Evolutionary conservation across 305 asterid species (phyloP).

Genomic region (Solanum hybrid): DNA sequence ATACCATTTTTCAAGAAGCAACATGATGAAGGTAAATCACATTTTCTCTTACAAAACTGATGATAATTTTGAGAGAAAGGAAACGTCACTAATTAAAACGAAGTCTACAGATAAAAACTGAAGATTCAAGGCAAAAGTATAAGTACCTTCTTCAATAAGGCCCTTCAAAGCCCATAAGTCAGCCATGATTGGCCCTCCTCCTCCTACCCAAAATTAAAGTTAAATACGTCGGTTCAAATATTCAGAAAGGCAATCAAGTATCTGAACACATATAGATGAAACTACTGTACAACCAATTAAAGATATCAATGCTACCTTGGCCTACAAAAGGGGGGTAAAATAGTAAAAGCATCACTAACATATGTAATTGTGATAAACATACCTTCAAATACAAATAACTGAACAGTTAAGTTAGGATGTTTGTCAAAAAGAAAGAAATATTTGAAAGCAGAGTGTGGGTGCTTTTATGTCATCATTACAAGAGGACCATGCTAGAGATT

Average conservation of each 20-base stretch:
- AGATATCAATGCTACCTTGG: background rate
- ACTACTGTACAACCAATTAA: background rate
- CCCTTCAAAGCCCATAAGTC: slow-evolving; percentile 99
- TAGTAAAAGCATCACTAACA: background rate
- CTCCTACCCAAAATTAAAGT: slow-evolving; percentile 42
- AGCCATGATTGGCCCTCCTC: slow-evolving; percentile 97
- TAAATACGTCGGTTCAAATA: background rate
- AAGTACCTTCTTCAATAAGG: slow-evolving; percentile 72
- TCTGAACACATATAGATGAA: background rate
- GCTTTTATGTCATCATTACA: background rate
- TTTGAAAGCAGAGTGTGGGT: background rate
- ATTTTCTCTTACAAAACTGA: background rate
- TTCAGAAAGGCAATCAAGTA: background rate
- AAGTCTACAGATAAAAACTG: background rate
- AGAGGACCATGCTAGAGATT: background rate
- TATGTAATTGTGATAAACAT: background rate
- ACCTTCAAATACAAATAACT: background rate
- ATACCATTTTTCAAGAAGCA: background rate
- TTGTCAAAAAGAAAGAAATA: background rate
- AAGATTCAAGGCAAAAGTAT: background rate
- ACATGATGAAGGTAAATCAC: background rate
- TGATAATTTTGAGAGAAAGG: background rate
- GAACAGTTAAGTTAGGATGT: background rate
- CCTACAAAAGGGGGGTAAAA: background rate
- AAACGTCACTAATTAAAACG: background rate